These are phyloP conservation scores for Glycine tomentella DNA, from an alignment of 306 rosid genomes.

Conservation along the genomic window DNA sequence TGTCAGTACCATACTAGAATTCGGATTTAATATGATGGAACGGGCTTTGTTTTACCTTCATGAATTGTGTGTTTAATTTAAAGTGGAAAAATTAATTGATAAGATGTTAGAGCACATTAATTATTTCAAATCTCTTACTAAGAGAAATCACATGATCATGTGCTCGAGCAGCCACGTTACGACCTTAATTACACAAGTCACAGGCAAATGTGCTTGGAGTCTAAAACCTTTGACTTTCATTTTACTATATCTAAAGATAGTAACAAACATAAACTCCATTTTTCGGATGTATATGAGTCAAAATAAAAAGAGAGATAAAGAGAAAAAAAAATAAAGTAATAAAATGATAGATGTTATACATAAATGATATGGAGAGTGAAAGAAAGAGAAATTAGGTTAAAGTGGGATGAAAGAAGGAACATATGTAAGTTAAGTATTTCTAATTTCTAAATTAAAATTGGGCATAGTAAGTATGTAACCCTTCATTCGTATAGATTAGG, in stretches of 20 bases:
- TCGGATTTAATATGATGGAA: neutral
- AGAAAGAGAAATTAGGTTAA: too few species aligned
- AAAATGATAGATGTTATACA: too few species aligned
- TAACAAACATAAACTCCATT: too few species aligned
- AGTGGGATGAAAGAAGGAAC: too few species aligned
- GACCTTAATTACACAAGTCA: conserved; percentile 14
- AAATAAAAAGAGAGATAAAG: too few species aligned
- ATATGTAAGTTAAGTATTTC: too few species aligned
- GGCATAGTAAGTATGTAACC: too few species aligned
- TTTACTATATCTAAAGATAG: neutral
- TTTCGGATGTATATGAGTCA: too few species aligned
- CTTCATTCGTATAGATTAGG: too few species aligned
- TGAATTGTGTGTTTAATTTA: neutral
- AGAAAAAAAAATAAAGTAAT: too few species aligned
- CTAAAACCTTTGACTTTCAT: conserved; percentile 24
- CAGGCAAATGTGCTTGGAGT: conserved; percentile 4
- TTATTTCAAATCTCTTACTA: neutral
- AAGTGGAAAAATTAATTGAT: neutral
- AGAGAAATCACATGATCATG: conserved; percentile 41
- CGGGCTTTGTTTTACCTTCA: neutral
- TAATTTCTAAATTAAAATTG: too few species aligned
- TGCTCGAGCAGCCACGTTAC: conserved; percentile 35
- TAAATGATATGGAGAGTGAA: too few species aligned
- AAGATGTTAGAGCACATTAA: conserved; percentile 6
- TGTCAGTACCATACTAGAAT: neutral